Evolutionary conservation across 1,139 yeast species (phyloP).

Genomic region (Kodamaea derodonti): DNA sequence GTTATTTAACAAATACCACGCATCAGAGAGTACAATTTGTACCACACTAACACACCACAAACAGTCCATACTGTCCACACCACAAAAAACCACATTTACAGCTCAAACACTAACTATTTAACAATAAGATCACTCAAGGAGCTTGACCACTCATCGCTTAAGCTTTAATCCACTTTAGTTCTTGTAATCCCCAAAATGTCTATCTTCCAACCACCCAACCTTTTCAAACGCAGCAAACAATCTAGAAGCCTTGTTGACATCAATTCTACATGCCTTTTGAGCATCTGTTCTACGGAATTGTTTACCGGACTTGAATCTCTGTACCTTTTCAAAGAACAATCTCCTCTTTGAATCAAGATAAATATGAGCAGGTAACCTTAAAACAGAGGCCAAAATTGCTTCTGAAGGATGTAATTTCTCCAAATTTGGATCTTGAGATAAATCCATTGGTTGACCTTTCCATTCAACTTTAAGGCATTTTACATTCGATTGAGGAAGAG

Average conservation of each 20-base stretch:
- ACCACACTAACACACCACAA: too few relatives aligned
- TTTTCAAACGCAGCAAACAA: constrained; percentile 89
- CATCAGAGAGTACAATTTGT: too few relatives aligned
- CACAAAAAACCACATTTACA: too few relatives aligned
- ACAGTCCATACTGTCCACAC: too few relatives aligned
- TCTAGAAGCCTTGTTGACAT: constrained; percentile 93
- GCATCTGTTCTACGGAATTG: constrained; percentile 97
- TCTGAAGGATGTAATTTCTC: constrained; percentile 87
- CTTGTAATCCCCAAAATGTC: constrained; percentile 63
- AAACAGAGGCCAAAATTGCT: constrained; percentile 77
- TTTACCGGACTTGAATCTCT: constrained; percentile 65
- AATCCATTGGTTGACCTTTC: constrained; percentile 97
- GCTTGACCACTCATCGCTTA: too few relatives aligned
- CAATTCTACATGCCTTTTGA: constrained; percentile 95
- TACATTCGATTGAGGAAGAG: constrained; percentile 61
- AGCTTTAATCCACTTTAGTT: too few relatives aligned
- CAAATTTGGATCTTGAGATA: constrained; percentile 69
- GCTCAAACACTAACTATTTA: too few relatives aligned
- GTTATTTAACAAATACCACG: too few relatives aligned
- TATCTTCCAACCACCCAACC: constrained; percentile 92
- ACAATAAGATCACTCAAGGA: too few relatives aligned
- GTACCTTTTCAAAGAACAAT: constrained; percentile 82
- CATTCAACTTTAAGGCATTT: constrained; percentile 86
- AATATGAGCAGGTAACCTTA: constrained; percentile 81
- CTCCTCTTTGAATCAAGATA: constrained; percentile 91